Percentiles rank a stretch among this genome's conserved stretches.
These are phyloP conservation scores for Tremellales sp. DNA, from an alignment of 1,284 basidiomycete species.

Conservation along the genomic window DNA sequence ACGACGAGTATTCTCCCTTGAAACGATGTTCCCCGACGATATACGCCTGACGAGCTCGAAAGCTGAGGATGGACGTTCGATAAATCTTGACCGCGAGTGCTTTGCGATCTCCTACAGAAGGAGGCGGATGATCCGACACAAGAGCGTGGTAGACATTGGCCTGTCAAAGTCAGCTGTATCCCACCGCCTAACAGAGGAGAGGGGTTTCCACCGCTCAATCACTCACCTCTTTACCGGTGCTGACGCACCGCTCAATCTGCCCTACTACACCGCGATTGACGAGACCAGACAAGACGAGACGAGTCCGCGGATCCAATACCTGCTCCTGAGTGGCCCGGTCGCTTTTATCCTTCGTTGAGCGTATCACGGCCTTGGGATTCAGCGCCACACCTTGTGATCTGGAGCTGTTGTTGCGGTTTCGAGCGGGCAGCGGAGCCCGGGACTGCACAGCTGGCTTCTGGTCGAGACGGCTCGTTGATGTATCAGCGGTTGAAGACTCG, in stretches of 20 bases:
- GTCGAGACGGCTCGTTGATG: slow-evolving; percentile 8
- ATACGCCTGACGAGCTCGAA: slow-evolving; percentile 95
- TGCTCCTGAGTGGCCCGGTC: slow-evolving; percentile 93
- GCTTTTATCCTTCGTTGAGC: slow-evolving; percentile 86
- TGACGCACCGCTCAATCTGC: slow-evolving; percentile 87
- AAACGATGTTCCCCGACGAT: slow-evolving; percentile 89
- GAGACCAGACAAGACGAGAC: slow-evolving; percentile 89
- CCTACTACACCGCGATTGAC: slow-evolving; percentile 78
- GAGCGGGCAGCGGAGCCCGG: slow-evolving; percentile 28
- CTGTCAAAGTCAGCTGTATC: slow-evolving; percentile 48
- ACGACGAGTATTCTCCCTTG: slow-evolving; percentile 80
- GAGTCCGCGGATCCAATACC: slow-evolving; percentile 84
- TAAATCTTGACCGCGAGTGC: slow-evolving; percentile 94
- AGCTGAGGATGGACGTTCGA: slow-evolving; percentile 95
- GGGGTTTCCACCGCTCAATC: neutral
- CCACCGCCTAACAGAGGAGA: neutral
- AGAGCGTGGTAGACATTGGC: slow-evolving; percentile 90
- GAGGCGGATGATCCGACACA: slow-evolving; percentile 51
- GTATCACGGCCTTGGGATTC: slow-evolving; percentile 82
- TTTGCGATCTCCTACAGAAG: slow-evolving; percentile 44
- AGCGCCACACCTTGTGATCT: slow-evolving; percentile 71
- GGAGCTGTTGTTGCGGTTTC: slow-evolving; percentile 40
- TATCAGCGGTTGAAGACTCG: slow-evolving; percentile 14
- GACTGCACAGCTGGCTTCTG: slow-evolving; percentile 14
- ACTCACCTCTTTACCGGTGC: slow-evolving; percentile 88